These are phyloP conservation scores for Lactuca saligna DNA, from an alignment of 129 eudicot species.

Conservation along the genomic window DNA sequence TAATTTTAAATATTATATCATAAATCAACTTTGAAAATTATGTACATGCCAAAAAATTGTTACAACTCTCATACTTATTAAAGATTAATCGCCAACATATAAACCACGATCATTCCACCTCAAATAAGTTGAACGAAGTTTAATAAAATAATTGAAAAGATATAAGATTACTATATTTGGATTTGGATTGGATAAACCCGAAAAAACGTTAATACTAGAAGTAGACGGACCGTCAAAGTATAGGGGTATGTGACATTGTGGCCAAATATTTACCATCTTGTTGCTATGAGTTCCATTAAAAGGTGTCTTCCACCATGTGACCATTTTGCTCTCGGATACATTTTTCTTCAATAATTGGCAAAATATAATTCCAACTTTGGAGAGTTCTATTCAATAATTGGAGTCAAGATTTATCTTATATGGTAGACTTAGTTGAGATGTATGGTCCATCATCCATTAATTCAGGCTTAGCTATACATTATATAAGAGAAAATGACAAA, in stretches of 20 bases:
- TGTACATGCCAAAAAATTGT: too few species aligned
- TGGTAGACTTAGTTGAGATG: conserved; percentile 6
- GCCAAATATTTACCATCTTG: conserved; percentile 12
- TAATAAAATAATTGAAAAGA: neutral
- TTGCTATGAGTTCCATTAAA: conserved; percentile 13
- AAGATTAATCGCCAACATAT: too few species aligned
- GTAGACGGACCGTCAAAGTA: conserved; percentile 11
- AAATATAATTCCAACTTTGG: conserved; percentile 19
- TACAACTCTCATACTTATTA: too few species aligned
- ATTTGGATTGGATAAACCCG: neutral
- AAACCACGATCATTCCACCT: neutral
- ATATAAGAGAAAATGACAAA: neutral
- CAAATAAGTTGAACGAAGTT: too few species aligned
- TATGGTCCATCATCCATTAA: conserved; percentile 1
- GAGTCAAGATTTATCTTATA: conserved; percentile 14
- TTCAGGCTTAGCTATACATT: neutral
- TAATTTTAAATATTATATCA: too few species aligned
- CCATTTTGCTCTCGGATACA: conserved; percentile 9
- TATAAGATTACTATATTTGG: neutral
- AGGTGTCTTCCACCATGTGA: conserved; percentile 31
- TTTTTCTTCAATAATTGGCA: conserved; percentile 11
- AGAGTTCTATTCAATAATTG: conserved; percentile 13
- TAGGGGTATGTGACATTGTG: conserved; percentile 2
- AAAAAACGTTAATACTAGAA: conserved; percentile 6
- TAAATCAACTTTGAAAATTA: too few species aligned